Evolutionary conservation across 106 monocot species (phyloP), one percentile per base, ranked within the genome.

Genomic region (Chionographis japonica): DNA sequence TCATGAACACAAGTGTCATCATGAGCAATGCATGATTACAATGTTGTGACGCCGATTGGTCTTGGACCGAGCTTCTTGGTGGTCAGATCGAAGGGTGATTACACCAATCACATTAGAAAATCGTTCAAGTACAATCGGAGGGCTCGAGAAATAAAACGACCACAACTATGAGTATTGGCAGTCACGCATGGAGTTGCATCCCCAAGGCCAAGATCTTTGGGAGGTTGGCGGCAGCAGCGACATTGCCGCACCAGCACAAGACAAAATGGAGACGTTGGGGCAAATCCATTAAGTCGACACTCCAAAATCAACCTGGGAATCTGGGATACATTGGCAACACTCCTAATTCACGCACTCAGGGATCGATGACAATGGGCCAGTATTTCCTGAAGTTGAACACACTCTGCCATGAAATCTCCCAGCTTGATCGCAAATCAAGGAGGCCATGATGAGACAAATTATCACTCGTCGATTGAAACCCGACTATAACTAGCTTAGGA

Each of bases 401-500:
- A 3, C 12, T 66, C 2, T 52, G 9, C 20, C 52, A 3, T 12
- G 52, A 66, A 35, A 51, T 66, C 27, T 52, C 18, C 3, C 8
- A 41, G 63, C 14, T 63, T 4, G 63, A n/a, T 46, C 40, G 2
- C 12, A 0, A 12, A 50, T 66, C 20, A 12, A 3, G 6, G 12
- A 66, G 27, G 36, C 20, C 20, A 20, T 4, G 51, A 61, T 61
- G 61, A 61, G 4, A n/a, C 3, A 49, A 67, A 67, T 43, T 52
- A 67, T 67, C 50, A 67, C 53, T 54, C 53, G 36, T 54, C 18
- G 66, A 3, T 18, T 67, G 16, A 67, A 19, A 13, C 37, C 66
- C 1, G 17, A 67, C 12, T 19, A n/a, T 64, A 8, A 20, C 2
- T 8, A 5, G 8, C 43, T 49, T 64, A 46, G 40, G 15, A 5